phyloP scores from a whole-genome alignment of 768 basidiomycete genomes.

The Ramaria sp. region DNA sequence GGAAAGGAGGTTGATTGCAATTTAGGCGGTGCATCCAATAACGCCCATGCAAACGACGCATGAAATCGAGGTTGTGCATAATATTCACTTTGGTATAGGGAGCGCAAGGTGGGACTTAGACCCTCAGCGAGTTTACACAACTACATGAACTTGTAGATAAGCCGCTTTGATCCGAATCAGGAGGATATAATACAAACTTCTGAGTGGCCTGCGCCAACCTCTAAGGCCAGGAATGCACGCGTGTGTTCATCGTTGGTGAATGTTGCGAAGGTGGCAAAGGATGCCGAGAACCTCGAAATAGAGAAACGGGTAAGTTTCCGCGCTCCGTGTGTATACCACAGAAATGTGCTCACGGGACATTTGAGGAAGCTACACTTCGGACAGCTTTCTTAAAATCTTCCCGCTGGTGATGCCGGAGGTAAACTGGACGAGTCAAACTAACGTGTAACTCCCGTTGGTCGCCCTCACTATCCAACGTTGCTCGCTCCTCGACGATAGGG shows the following conservation, averaged over 20 bases:
- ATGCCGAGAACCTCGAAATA: constrained; percentile 49
- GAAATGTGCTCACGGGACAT: constrained; percentile 32
- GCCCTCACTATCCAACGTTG: constrained; percentile 11
- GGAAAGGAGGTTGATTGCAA: constrained; percentile 1
- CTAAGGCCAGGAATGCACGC: constrained; percentile 68
- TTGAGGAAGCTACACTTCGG: constrained; percentile 36
- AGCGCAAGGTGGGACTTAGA: constrained; percentile 46
- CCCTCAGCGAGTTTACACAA: constrained; percentile 42
- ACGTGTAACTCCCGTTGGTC: constrained; percentile 54
- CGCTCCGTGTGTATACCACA: neutral
- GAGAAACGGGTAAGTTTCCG: neutral
- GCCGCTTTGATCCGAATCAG: neutral
- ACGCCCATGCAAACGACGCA: constrained; percentile 80
- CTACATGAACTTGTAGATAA: constrained; percentile 29
- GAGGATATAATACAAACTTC: constrained; percentile 39
- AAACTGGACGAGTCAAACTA: constrained; percentile 76
- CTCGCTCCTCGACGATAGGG: constrained; percentile 22
- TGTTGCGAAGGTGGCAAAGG: constrained; percentile 62
- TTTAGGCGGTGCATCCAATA: constrained; percentile 32
- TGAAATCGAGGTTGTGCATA: constrained; percentile 80
- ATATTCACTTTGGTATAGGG: constrained; percentile 66
- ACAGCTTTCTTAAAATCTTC: constrained; percentile 61
- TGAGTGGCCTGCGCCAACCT: constrained; percentile 74
- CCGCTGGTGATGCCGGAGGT: constrained; percentile 68
- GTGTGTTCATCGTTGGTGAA: constrained; percentile 74